phyloP scores from a whole-genome alignment of 108 stramenopile genomes.

The Schizochytrium sp. region DNA sequence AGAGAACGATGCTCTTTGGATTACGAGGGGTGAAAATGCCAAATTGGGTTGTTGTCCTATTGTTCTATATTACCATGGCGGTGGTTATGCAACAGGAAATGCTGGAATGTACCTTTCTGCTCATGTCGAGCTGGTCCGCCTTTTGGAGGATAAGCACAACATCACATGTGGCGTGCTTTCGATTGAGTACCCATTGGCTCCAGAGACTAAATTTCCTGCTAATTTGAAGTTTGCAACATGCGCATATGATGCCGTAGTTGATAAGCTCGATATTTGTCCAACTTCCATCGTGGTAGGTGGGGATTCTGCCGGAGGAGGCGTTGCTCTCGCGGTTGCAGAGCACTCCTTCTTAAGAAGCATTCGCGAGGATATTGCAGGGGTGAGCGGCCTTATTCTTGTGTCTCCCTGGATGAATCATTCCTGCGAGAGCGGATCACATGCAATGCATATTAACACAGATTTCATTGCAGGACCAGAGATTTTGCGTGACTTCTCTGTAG shows the following conservation, averaged over 20 bases:
- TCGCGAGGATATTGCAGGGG: background rate
- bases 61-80: constrained; percentile 44
- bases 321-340: constrained; percentile 33
- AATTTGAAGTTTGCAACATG: background rate
- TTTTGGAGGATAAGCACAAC: background rate
- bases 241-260: constrained; percentile 29
- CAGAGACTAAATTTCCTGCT: constrained; percentile 50
- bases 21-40: background rate
- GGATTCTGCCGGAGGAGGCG: constrained; percentile 37
- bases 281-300: background rate
- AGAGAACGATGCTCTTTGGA: constrained; percentile 35
- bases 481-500: constrained; percentile 10
- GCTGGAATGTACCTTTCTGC: constrained; percentile 49
- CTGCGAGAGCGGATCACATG: constrained; percentile 6
- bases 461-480: constrained; percentile 49
- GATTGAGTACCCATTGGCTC: constrained; percentile 37
- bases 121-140: background rate
- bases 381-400: constrained; percentile 7
- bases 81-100: constrained; percentile 13
- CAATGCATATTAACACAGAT: background rate
- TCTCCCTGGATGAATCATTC: constrained; percentile 43
- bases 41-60: constrained; percentile 15
- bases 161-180: constrained; percentile 42
- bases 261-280: background rate
- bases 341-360: background rate